These are phyloP conservation scores for Aspergillus sp. DNA, from an alignment of 2,329 filamentous ascomycete species.

Conservation along the genomic window DNA sequence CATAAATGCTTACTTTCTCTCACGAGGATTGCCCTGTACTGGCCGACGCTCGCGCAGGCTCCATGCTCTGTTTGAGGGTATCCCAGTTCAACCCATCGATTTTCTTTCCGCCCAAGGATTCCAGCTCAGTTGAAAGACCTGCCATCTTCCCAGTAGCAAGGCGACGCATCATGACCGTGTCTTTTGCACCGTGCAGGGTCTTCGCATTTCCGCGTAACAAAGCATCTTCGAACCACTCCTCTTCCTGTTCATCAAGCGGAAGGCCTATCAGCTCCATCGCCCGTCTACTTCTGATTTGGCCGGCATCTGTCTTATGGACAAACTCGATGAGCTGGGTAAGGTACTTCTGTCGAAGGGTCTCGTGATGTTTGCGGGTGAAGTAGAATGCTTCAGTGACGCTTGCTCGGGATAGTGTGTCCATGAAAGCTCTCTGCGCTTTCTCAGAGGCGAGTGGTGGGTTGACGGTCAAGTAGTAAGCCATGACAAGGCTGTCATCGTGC, in stretches of 20 bases:
- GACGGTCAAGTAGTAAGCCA: conserved; percentile 79
- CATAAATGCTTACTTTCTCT: conserved; percentile 14
- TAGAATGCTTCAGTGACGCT: conserved; percentile 74
- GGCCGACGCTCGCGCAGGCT: conserved; percentile 28
- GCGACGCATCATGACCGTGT: conserved; percentile 74
- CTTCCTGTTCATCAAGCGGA: conserved; percentile 72
- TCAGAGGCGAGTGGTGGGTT: conserved; percentile 71
- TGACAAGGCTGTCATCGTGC: conserved; percentile 66
- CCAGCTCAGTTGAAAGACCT: conserved; percentile 37
- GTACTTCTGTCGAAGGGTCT: conserved; percentile 64
- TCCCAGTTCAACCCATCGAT: conserved; percentile 60
- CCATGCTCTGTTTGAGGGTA: conserved; percentile 44
- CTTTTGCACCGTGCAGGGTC: conserved; percentile 67
- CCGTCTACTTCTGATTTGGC: conserved; percentile 54
- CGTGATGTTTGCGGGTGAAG: conserved; percentile 70
- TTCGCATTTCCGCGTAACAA: conserved; percentile 69
- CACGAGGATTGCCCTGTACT: conserved; percentile 12
- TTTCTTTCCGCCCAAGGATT: conserved; percentile 49
- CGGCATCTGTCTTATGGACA: conserved; percentile 54
- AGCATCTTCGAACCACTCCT: conserved; percentile 73
- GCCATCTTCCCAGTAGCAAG: conserved; percentile 66
- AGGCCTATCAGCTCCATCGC: conserved; percentile 73
- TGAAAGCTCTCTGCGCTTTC: conserved; percentile 68
- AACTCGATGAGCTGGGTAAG: conserved; percentile 69
- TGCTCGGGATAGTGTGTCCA: conserved; percentile 68